Base-by-base conservation (phyloP, 768 basidiomycete genomes). In the Lactarius quietus region DNA sequence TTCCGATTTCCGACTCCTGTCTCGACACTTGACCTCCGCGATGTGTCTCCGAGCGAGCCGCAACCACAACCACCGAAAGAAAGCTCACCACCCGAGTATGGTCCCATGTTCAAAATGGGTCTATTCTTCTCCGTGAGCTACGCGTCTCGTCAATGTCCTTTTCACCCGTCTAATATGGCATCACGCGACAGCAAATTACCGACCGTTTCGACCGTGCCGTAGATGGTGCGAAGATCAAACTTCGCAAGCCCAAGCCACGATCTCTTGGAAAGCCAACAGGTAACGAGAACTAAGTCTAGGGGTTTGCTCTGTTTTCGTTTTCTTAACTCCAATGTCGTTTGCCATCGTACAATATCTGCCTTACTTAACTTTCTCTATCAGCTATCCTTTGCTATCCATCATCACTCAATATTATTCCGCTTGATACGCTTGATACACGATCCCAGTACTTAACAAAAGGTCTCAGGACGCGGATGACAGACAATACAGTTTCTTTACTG, bases 401-500 rank as follows among this genome's bases (percentile, higher is more conserved):
- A 39, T 48, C 18, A 6, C n/a, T 31, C 8, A 53, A 29, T 18
- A 33, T 33, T 54, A 28, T 4, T 54, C n/a, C 23, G 26, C 53
- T 33, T 20, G 29, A 57, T 41, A 51, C 23, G 26, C 53, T 33
- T 20, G 29, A 57, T 41, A 51, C 23, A 41, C 31, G n/a, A 28
- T 39, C 31, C 35, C 10, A 6, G 12, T 53, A 52, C 18, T 41
- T 5, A 15, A 5, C 17, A 29, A 29, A 35, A 65, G 26, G 56
- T 54, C 57, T 54, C 33, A 51, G 43, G 54, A 59, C 48, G 38
- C 45, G 57, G 48, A 52, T 38, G 62, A 62, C 45, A 67, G 41
- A 18, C 35, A 66, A 52, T 31, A 53, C 39, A 51, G n/a, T 31
- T 48, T 20, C 26, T 23, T 76, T 65, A 76, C 36, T 54, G 61